phyloP scores from a whole-genome alignment of 2,329 filamentous ascomycete species.

The Ascochyta fabae region DNA sequence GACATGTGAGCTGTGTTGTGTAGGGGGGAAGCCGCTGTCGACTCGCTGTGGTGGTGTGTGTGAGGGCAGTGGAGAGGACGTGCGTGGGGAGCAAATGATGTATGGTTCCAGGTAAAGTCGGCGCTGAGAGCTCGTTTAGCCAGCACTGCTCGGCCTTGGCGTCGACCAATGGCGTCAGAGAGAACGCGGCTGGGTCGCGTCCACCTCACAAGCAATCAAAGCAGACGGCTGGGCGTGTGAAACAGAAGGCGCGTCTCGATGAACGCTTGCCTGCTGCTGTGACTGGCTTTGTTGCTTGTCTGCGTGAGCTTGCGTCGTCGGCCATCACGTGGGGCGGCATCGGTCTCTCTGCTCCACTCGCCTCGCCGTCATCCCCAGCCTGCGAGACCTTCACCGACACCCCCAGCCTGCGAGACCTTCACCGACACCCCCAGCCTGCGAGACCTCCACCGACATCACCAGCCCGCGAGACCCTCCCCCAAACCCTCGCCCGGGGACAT shows the following conservation, averaged over 20 bases:
- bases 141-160: slow-evolving; percentile 14
- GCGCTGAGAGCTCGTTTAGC: slow-evolving; percentile 31
- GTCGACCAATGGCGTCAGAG: slow-evolving; percentile 19
- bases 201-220: background rate
- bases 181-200: slow-evolving; percentile 12
- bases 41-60: slow-evolving; percentile 29
- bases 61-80: slow-evolving; percentile 35
- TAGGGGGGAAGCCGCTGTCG: slow-evolving; percentile 40
- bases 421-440: background rate
- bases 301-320: background rate
- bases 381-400: background rate
- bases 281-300: background rate
- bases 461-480: too few relatives aligned
- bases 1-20: slow-evolving; percentile 73
- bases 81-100: slow-evolving; percentile 38
- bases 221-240: background rate
- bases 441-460: background rate
- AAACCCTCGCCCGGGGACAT: background rate
- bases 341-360: background rate
- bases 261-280: background rate
- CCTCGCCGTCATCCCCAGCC: background rate
- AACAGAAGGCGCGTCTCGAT: background rate
- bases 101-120: slow-evolving; percentile 39
- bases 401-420: background rate
- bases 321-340: background rate